Evolutionary conservation across 108 stramenopile species (phyloP), one percentile per base, ranked within the genome.

Genomic region (Pseudonitzschia pungens): DNA sequence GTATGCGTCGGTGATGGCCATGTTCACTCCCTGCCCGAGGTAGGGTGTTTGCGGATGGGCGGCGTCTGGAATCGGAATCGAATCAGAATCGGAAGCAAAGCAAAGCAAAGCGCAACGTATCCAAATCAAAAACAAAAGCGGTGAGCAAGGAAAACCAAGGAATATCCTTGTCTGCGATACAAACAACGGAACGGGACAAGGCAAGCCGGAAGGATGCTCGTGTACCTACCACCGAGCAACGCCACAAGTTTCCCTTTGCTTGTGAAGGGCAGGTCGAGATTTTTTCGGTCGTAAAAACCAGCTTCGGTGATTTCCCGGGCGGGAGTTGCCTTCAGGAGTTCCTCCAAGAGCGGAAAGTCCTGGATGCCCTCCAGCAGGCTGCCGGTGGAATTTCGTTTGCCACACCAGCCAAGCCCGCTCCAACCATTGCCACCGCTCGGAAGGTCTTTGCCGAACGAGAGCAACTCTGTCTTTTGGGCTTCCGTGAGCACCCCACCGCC

Each of bases 11-110:
- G 54, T 29, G 21, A 79, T 71, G 4, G 78, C 78, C 69, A 70
- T 76, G 26, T 76, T 79, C 31, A 36, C 40, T 26, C 78, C 78
- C 59, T 79, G 74, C 8, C 78, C 69, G 74, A 70, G 32, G 26
- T 71, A 66, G 59, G 78, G 78, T 62, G 69, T 45, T 26, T 79
- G 68, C n/a, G 74, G 62, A 43, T 80, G 75, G 63, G 79, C 76
- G 32, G 44, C 31, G 50, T 71, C 60, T 62, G 9, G 12, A 24
- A 15, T 58, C 15, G 27, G 57, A 0, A 58, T 0, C 8, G 32
- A 48, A n/a, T n/a, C n/a, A n/a, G n/a, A n/a, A n/a, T n/a, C n/a
- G n/a, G n/a, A n/a, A n/a, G n/a, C n/a, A n/a, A n/a, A n/a, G n/a
- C 16, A 15, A 63, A n/a, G 26, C n/a, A 22, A 63, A 33, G 9